Percentiles rank a stretch among this genome's conserved stretches.
These are phyloP conservation scores for Suhomyces bolitotheri DNA, from an alignment of 1,139 yeast genomes.

Conservation along the genomic window DNA sequence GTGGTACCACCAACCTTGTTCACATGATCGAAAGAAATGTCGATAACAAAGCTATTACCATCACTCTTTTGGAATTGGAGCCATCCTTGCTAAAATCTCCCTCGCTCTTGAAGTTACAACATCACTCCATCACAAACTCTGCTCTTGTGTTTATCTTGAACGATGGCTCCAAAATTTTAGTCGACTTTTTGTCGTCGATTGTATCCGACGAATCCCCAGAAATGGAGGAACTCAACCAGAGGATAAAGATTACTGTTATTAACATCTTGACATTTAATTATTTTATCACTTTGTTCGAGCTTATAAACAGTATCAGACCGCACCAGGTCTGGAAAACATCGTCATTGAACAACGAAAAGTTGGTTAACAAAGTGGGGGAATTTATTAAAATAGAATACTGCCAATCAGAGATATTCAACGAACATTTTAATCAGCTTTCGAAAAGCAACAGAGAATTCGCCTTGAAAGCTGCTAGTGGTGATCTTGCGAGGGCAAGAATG, in stretches of 20 bases:
- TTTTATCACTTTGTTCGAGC: slow-evolving; percentile 40
- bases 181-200: slow-evolving; percentile 25
- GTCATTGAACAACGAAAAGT: slow-evolving; percentile 29
- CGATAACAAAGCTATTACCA: slow-evolving; percentile 12
- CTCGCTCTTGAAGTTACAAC: slow-evolving; percentile 9
- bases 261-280: slow-evolving; percentile 45
- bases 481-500: not conserved
- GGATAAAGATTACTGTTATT: slow-evolving; percentile 38
- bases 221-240: slow-evolving; percentile 1
- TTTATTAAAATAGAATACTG: slow-evolving; percentile 32
- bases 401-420: slow-evolving; percentile 5
- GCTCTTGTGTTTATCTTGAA: slow-evolving; percentile 40
- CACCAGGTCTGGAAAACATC: slow-evolving; percentile 45
- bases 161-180: slow-evolving; percentile 38
- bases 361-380: slow-evolving; percentile 26
- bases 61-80: slow-evolving; percentile 20
- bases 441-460: slow-evolving; percentile 14
- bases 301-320: slow-evolving; percentile 36
- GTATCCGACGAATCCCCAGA: slow-evolving; percentile 2
- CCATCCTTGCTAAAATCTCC: not conserved
- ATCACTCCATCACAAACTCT: slow-evolving; percentile 20
- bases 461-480: slow-evolving; percentile 1
- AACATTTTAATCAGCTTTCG: slow-evolving; percentile 8
- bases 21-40: slow-evolving; percentile 17
- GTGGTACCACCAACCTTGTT: slow-evolving; percentile 27